phyloP scores from a whole-genome alignment of 176 grass and related monocot genomes.

The Chrysopogon serrulatus region DNA sequence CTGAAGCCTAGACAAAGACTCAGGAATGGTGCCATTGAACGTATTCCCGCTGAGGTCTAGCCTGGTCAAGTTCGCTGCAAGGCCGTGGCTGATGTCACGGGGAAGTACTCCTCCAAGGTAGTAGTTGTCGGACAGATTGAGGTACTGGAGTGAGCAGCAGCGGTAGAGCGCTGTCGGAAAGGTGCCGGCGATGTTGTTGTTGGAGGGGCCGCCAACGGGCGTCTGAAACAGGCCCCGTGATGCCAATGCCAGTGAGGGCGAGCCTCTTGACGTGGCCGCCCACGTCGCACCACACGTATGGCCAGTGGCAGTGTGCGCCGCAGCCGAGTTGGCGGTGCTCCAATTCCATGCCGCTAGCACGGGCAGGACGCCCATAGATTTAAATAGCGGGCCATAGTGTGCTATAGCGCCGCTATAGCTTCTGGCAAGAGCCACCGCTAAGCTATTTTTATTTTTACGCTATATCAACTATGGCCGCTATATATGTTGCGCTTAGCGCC shows the following conservation, averaged over 20 bases:
- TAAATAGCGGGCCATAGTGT: no score
- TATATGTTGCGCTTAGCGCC: no score
- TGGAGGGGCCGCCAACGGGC: slow-evolving; percentile 22
- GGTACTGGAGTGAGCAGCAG: slow-evolving; percentile 24
- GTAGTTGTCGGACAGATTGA: slow-evolving; percentile 35
- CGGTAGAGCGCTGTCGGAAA: slow-evolving; percentile 39
- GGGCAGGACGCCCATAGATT: no score
- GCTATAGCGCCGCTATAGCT: no score
- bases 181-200: slow-evolving; percentile 26
- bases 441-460: no score
- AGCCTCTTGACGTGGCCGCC: slow-evolving; percentile 28
- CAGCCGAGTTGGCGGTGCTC: not conserved
- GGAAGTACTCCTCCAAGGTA: slow-evolving; percentile 44
- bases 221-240: no score
- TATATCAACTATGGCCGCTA: no score
- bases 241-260: not conserved
- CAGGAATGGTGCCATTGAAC: slow-evolving; percentile 35
- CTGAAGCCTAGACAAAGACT: slow-evolving; percentile 24
- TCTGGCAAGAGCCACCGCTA: no score
- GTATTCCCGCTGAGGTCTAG: slow-evolving; percentile 29
- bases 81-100: slow-evolving; percentile 8
- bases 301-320: slow-evolving; percentile 43
- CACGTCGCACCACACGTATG: slow-evolving; percentile 20
- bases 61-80: slow-evolving; percentile 21
- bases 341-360: no score